Evolutionary conservation across 331 rosid species (phyloP), one percentile per base, ranked within the genome.

Genomic region (Ulmus americana): DNA sequence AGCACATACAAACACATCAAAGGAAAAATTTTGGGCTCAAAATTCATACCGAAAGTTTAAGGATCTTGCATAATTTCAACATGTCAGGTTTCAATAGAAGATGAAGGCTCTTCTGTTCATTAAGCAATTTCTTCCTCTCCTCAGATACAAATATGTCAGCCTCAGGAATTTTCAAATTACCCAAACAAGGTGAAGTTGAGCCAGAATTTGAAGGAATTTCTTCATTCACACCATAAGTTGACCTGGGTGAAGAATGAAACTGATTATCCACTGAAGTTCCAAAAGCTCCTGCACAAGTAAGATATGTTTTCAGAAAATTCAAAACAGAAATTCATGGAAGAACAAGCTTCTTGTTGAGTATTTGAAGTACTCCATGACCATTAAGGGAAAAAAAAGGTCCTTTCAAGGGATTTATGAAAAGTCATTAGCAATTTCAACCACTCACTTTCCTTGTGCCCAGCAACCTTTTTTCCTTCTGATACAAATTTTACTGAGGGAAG

Each of bases 41-140:
- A 73, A 57, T 53, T 56, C 95, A 68, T 90, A 94, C 99, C 1
- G 95, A 83, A 65, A 94, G 77, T 72, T 47, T 69, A 54, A 94
- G 82, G 80, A 82, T 73, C 69, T 80, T 78, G 76, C 90, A 85
- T 44, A 94, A 85, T 64, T 82, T 79, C 56, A 76, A 75, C 61
- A 83, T 77, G 65, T 71, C 77, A 15, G 83, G 89, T 84, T 83
- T 94, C 84, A 94, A 76, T 57, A 20, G 68, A 76, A 65, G 76
- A 79, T 82, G 86, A 61, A 82, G 79, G 70, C 79, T 77, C 74
- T 69, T 85, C 71, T 88, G 97, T 14, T 60, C 81, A 68, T 74
- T 77, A 58, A 14, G 71, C 65, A 68, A 70, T 62, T 70, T 79
- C 77, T 78, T 81, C 71, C 74, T 70, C 63, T 74, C 76, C 69